These are phyloP conservation scores for Stromatinia cepivora DNA, from an alignment of 2,329 filamentous ascomycete genomes.

Conservation along the genomic window DNA sequence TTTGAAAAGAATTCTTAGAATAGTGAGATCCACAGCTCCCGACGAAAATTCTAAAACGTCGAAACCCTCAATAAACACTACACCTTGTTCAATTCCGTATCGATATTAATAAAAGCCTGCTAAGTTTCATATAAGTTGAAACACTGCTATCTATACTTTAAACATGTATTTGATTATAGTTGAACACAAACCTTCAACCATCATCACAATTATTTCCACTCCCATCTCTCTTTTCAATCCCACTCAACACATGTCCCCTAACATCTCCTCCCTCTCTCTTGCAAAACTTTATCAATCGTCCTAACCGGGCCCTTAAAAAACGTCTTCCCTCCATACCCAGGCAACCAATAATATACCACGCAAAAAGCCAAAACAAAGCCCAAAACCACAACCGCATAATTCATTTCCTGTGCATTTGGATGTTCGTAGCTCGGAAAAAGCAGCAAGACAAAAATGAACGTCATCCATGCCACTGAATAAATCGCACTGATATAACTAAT, in stretches of 20 bases:
- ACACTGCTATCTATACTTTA: too few species aligned
- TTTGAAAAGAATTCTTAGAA: too few species aligned
- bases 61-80: background rate
- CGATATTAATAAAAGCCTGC: background rate
- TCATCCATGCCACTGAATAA: constrained; percentile 40
- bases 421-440: constrained; percentile 37
- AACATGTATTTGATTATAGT: too few species aligned
- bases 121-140: background rate
- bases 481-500: constrained; percentile 35
- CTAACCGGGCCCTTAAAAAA: constrained; percentile 39
- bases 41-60: too few species aligned
- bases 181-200: too few species aligned
- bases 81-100: too few species aligned
- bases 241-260: background rate
- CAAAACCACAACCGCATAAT: constrained; percentile 40
- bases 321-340: constrained; percentile 37
- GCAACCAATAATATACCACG: constrained; percentile 39
- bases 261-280: constrained; percentile 11
- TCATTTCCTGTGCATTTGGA: constrained; percentile 37
- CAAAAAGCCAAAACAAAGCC: constrained; percentile 40
- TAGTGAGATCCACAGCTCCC: too few species aligned
- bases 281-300: constrained; percentile 37
- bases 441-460: constrained; percentile 39
- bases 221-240: background rate
- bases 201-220: background rate